Conservation (phyloP, 148 eudicot species). For the Pouteria glomerata region DNA sequence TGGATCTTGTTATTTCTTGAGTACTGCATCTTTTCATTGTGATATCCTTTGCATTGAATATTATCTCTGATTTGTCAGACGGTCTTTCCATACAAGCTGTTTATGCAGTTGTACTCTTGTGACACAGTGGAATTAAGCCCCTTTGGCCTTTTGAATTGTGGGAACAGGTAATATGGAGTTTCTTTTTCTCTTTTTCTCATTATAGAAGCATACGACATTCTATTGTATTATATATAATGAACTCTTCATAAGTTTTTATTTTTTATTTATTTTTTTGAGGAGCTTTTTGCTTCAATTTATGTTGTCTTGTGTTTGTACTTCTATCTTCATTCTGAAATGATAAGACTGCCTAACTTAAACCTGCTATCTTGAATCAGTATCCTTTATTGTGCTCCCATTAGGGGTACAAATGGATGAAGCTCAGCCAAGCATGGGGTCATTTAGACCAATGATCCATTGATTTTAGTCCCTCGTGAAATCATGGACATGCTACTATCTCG, state of each 20-base stretch:
- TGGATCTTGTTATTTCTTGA: not conserved
- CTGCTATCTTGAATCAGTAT: not conserved
- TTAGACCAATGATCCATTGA: no score
- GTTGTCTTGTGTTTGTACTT: not conserved
- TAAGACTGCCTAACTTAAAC: not conserved
- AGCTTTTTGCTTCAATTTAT: not conserved
- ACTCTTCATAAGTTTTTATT: not conserved
- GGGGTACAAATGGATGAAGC: not conserved
- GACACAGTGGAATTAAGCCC: not conserved
- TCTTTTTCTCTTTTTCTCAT: not conserved
- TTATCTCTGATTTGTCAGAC: not conserved
- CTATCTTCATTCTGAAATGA: not conserved
- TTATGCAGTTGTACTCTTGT: not conserved
- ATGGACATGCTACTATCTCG: no score
- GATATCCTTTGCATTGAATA: not conserved
- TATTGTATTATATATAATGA: not conserved
- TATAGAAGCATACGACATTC: not conserved
- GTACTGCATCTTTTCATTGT: not conserved
- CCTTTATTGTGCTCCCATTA: not conserved
- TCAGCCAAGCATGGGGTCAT: not conserved
- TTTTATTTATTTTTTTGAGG: not conserved
- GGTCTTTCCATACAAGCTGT: conserved; percentile 5
- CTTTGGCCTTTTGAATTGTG: conserved; percentile 6
- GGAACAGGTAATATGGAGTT: conserved; percentile 5
- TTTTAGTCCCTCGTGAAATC: no score